phyloP scores from a whole-genome alignment of 108 stramenopile species.

The Pseudonitzschia multiseries region DNA sequence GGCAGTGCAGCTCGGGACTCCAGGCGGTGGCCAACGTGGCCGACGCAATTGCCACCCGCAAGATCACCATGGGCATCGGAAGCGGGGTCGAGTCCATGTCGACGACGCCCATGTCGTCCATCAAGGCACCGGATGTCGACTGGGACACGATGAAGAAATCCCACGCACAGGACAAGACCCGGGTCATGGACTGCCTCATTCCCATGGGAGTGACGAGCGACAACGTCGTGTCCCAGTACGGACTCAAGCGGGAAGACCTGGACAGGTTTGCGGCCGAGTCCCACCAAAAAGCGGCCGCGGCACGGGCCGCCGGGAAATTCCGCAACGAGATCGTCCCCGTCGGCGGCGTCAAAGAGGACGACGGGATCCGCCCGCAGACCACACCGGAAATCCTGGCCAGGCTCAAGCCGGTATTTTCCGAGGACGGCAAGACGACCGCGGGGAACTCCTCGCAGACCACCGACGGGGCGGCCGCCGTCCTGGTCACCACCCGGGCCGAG shows the following conservation, averaged over 20 bases:
- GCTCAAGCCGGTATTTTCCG: conserved; percentile 84
- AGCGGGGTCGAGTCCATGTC: conserved; percentile 95
- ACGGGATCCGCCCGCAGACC: conserved; percentile 88
- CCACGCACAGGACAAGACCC: conserved; percentile 30
- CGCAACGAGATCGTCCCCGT: conserved; percentile 88
- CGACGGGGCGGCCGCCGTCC: conserved; percentile 94
- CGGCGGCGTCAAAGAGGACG: conserved; percentile 74
- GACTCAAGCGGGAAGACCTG: conserved; percentile 64
- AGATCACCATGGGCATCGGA: conserved; percentile 89
- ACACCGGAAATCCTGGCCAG: conserved; percentile 69
- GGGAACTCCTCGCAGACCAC: conserved; percentile 92
- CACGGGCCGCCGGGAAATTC: conserved; percentile 80
- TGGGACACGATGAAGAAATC: conserved; percentile 60
- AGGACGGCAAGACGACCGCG: conserved; percentile 89
- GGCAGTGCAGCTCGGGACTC: conserved; percentile 94
- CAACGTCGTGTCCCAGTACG: conserved; percentile 83
- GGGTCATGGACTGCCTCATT: conserved; percentile 80
- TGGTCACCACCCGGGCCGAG: conserved; percentile 83
- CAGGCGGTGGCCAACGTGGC: conserved; percentile 93
- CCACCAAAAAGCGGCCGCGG: conserved; percentile 84
- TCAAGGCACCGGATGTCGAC: conserved; percentile 70
- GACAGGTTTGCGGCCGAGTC: conserved; percentile 87
- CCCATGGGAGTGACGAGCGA: conserved; percentile 98
- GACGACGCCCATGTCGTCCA: conserved; percentile 58
- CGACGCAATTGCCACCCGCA: conserved; percentile 67